These are phyloP conservation scores for Naumovozyma baii DNA, from an alignment of 805 yeast genomes.

Conservation along the genomic window DNA sequence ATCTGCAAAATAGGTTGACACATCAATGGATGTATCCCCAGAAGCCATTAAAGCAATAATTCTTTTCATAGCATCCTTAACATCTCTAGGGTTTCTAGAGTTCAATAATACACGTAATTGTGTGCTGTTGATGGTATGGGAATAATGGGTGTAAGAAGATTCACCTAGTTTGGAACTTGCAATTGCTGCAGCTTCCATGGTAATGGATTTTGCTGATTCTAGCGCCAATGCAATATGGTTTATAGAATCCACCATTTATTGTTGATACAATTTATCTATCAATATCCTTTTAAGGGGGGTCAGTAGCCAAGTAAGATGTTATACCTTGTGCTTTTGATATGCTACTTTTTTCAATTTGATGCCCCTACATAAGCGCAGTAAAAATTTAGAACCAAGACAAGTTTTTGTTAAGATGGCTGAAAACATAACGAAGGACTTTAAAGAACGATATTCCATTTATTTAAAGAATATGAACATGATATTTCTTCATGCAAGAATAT, in stretches of 20 bases:
- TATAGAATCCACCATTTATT: conserved; percentile 45
- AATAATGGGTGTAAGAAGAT: conserved; percentile 39
- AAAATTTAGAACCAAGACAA: too few relatives aligned
- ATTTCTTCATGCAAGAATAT: too few relatives aligned
- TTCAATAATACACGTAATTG: conserved; percentile 59
- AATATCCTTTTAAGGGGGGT: too few relatives aligned
- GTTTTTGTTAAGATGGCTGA: too few relatives aligned
- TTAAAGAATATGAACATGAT: too few relatives aligned
- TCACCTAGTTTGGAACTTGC: conserved; percentile 62
- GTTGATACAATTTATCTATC: neutral
- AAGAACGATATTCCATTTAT: too few relatives aligned
- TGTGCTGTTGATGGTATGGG: conserved; percentile 41
- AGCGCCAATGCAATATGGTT: conserved; percentile 58
- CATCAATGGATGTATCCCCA: conserved; percentile 31
- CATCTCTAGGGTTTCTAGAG: conserved; percentile 59
- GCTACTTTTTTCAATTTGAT: too few relatives aligned
- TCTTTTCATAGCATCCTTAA: conserved; percentile 49
- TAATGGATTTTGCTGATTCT: conserved; percentile 70
- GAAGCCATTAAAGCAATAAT: conserved; percentile 39
- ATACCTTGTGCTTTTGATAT: too few relatives aligned
- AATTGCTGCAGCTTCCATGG: conserved; percentile 74
- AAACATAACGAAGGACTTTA: too few relatives aligned
- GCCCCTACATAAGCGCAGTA: too few relatives aligned
- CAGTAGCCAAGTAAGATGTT: too few relatives aligned
- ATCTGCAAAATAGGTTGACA: conserved; percentile 59